phyloP scores from a whole-genome alignment of 371 early-diverging fungal species.

The Lichtheimia corymbifera region DNA sequence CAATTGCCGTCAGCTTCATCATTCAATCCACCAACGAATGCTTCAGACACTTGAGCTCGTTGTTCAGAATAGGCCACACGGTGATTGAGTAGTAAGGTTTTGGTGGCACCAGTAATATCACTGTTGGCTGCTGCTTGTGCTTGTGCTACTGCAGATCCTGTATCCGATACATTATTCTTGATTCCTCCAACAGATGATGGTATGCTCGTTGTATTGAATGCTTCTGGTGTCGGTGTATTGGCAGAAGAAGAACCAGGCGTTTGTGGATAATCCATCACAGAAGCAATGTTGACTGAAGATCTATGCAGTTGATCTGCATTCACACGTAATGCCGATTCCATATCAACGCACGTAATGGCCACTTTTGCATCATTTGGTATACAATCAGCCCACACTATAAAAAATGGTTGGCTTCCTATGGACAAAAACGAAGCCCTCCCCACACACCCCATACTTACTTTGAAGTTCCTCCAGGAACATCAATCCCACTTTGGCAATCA shows the following conservation, averaged over 20 bases:
- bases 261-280: conserved; percentile 17
- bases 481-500: conserved; percentile 46
- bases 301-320: conserved; percentile 11
- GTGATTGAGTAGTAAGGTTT: conserved; percentile 56
- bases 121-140: conserved; percentile 6
- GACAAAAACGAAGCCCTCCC: too few relatives aligned
- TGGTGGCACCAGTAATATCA: conserved; percentile 35
- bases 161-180: background rate
- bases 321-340: conserved; percentile 47
- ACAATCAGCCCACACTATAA: conserved; percentile 20
- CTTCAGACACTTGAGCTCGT: conserved; percentile 33
- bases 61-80: conserved; percentile 55
- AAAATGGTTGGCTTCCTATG: background rate
- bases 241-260: conserved; percentile 28
- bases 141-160: conserved; percentile 4
- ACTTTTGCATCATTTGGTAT: conserved; percentile 33
- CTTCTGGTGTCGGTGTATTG: conserved; percentile 27
- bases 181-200: conserved; percentile 12
- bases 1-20: conserved; percentile 32
- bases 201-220: conserved; percentile 17
- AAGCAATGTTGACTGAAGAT: conserved; percentile 14
- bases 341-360: conserved; percentile 51
- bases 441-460: conserved; percentile 14
- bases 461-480: conserved; percentile 45
- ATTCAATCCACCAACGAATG: conserved; percentile 12